Percentiles rank a stretch among this genome's conserved stretches.
Evolutionary conservation across 345 rosid species (phyloP).

Genomic region (Salix exigua): DNA sequence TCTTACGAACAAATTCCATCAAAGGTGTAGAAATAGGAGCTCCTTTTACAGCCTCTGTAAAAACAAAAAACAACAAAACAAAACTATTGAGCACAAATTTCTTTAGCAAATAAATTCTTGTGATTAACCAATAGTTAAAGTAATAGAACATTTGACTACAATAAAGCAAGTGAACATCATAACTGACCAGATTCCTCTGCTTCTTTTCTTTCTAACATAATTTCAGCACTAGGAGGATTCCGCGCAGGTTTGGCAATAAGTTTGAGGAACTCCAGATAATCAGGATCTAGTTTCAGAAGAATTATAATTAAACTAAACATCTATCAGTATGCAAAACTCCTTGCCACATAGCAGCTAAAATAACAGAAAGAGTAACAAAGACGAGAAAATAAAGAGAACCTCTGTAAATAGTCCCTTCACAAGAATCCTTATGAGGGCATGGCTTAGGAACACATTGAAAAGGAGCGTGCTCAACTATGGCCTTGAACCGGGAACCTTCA

Average conservation of each 20-base stretch:
- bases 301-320: background rate
- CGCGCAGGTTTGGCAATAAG: slow-evolving; percentile 54
- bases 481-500: slow-evolving; percentile 61
- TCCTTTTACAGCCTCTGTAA: slow-evolving; percentile 43
- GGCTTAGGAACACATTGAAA: slow-evolving; percentile 59
- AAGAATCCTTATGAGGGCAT: slow-evolving; percentile 44
- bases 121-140: background rate
- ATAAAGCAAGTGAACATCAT: background rate
- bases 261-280: slow-evolving; percentile 68
- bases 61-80: background rate
- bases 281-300: slow-evolving; percentile 42
- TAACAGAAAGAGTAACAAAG: background rate
- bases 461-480: slow-evolving; percentile 69
- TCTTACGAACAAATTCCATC: slow-evolving; percentile 67
- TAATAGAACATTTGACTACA: background rate
- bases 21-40: slow-evolving; percentile 53
- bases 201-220: slow-evolving; percentile 65
- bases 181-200: slow-evolving; percentile 58
- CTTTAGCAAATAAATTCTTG: background rate
- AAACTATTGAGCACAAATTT: background rate
- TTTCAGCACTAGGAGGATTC: slow-evolving; percentile 63
- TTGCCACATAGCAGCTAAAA: background rate
- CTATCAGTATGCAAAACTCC: background rate
- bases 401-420: slow-evolving; percentile 62
- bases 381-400: slow-evolving; percentile 22